A percentile compares a stretch with the other conserved stretches of the same genome.
These are phyloP conservation scores for Spiromastix sp. DNA, from an alignment of 2,329 filamentous ascomycete genomes.

Conservation along the genomic window DNA sequence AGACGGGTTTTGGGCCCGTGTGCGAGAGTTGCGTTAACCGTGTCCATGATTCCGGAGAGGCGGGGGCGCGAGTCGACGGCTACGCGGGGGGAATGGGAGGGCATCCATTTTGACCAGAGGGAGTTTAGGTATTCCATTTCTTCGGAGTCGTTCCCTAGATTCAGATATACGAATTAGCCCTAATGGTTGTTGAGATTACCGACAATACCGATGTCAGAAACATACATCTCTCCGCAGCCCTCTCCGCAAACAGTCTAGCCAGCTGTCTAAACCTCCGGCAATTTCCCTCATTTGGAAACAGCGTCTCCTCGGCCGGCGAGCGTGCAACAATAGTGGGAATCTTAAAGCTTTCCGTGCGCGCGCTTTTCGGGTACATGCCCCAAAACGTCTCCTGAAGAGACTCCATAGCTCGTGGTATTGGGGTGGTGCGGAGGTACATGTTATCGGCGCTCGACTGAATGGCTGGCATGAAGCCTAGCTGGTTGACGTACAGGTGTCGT, in stretches of 20 bases:
- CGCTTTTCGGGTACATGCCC: constrained; percentile 58
- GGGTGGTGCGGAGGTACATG: constrained; percentile 64
- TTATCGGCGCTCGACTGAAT: constrained; percentile 46
- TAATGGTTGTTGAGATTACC: too few species aligned
- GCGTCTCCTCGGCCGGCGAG: constrained; percentile 59
- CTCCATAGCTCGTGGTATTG: constrained; percentile 65
- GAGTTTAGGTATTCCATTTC: constrained; percentile 79
- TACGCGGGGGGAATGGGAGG: constrained; percentile 53
- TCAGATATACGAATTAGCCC: too few species aligned
- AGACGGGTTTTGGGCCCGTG: constrained; percentile 72
- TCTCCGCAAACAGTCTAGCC: constrained; percentile 58
- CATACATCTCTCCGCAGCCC: constrained; percentile 56
- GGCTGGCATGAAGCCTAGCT: constrained; percentile 59
- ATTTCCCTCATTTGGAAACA: constrained; percentile 67
- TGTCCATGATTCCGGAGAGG: constrained; percentile 87
- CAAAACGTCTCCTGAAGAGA: constrained; percentile 66
- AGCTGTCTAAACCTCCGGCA: constrained; percentile 64
- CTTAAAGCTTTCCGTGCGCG: constrained; percentile 43
- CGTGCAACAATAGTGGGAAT: constrained; percentile 57
- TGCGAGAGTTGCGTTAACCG: constrained; percentile 76
- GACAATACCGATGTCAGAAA: constrained; percentile 4
- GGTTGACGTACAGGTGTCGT: constrained; percentile 62
- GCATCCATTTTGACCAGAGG: constrained; percentile 77
- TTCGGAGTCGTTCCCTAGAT: constrained; percentile 53
- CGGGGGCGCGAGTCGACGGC: constrained; percentile 77